These are phyloP conservation scores for Fusarium papillatum DNA, from an alignment of 2,329 filamentous ascomycete species.

Conservation along the genomic window DNA sequence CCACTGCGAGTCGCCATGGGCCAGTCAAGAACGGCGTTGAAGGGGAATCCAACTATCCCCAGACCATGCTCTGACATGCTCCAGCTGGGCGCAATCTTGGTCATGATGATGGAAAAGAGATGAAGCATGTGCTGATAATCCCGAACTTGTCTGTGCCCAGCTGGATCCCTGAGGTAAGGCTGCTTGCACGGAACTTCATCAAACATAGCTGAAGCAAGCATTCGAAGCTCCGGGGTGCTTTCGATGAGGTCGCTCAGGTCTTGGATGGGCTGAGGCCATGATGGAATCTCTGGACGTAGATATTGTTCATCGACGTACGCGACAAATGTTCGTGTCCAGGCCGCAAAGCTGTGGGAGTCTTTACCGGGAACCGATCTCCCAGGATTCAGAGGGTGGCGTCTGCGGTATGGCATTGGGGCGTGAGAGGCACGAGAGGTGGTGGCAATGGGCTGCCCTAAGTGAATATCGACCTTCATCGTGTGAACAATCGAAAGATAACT, in stretches of 20 bases:
- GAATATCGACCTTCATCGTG: background rate
- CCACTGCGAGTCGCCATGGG: constrained; percentile 24
- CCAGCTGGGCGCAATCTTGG: constrained; percentile 32
- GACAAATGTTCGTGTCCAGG: background rate
- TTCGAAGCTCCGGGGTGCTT: constrained; percentile 35
- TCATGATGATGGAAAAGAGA: constrained; percentile 32
- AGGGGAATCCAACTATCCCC: constrained; percentile 14
- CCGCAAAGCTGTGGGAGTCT: background rate
- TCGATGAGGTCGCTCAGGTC: constrained; percentile 17
- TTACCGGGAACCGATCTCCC: background rate
- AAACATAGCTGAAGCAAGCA: constrained; percentile 34
- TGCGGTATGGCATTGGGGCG: background rate
- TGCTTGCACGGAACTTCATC: constrained; percentile 38
- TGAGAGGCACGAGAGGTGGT: background rate
- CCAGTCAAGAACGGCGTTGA: constrained; percentile 21
- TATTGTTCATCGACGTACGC: background rate
- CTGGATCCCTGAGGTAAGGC: constrained; percentile 30
- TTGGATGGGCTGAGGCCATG: background rate
- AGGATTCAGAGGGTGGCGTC: background rate
- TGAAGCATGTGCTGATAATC: constrained; percentile 39
- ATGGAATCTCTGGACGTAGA: background rate
- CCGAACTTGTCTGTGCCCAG: constrained; percentile 26
- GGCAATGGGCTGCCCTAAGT: background rate
- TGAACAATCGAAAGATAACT: background rate
- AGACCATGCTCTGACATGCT: background rate